A percentile compares a stretch with the other conserved stretches of the same genome.
Conservation (phyloP, 345 rosid genomes). For the Eucalyptus viminalis region DNA sequence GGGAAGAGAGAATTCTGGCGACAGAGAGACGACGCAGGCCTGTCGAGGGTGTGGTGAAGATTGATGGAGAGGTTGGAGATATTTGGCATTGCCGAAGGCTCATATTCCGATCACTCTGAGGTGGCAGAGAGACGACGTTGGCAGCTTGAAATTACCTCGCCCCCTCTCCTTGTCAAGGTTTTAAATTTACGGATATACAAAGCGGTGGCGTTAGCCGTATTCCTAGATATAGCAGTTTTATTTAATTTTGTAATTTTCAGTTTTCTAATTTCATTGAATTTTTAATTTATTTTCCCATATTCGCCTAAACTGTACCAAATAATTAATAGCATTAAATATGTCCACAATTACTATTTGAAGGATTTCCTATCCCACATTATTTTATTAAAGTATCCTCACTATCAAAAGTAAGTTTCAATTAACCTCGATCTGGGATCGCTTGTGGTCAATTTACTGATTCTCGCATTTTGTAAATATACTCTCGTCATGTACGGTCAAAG, state of each 20-base stretch:
- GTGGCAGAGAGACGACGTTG: neutral
- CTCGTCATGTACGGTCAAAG: neutral
- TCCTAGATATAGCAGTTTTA: too few species aligned
- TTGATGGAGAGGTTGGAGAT: too few species aligned
- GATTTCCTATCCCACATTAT: too few species aligned
- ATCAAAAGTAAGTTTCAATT: neutral
- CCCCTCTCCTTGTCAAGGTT: neutral
- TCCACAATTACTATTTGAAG: neutral
- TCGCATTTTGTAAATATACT: neutral
- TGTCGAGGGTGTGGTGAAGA: too few species aligned
- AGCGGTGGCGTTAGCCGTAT: too few species aligned
- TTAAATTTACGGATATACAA: neutral
- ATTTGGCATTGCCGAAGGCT: neutral
- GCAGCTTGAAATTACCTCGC: neutral
- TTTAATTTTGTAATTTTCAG: too few species aligned
- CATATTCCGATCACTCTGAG: neutral
- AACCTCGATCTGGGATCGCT: neutral
- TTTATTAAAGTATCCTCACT: neutral
- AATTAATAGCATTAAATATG: neutral
- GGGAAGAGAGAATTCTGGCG: too few species aligned
- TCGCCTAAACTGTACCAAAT: too few species aligned
- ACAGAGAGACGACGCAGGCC: too few species aligned
- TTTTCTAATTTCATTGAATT: too few species aligned
- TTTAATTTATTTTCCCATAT: neutral
- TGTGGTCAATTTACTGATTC: neutral